A percentile compares a stretch with the other conserved stretches of the same genome.
These are phyloP conservation scores for Populus alba DNA, from an alignment of 345 rosid genomes.

Conservation along the genomic window DNA sequence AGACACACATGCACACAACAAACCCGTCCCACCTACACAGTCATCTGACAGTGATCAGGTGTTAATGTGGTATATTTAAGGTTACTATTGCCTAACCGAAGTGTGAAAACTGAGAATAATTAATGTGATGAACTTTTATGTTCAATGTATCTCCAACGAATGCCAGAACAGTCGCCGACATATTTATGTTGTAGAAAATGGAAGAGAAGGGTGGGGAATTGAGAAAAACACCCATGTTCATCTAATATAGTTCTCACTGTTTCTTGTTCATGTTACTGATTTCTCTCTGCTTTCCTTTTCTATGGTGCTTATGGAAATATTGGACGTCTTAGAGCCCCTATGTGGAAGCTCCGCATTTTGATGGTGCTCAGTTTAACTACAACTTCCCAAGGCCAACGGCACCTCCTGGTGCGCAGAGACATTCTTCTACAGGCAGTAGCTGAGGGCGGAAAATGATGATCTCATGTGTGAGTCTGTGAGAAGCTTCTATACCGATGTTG, in stretches of 20 bases:
- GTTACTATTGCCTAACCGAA: not conserved
- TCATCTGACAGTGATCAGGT: no score
- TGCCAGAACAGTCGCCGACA: not conserved
- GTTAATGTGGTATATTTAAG: not conserved
- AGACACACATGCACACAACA: not conserved
- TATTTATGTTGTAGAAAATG: not conserved
- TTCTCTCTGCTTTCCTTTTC: no score
- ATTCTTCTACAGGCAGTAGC: conserved; percentile 38
- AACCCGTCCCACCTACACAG: no score
- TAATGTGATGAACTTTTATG: not conserved
- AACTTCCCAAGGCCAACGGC: conserved; percentile 69
- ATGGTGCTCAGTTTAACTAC: conserved; percentile 32
- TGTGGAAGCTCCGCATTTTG: conserved; percentile 64
- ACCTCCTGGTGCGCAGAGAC: conserved; percentile 76
- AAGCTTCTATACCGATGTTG: conserved; percentile 13
- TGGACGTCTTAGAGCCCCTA: conserved; percentile 54
- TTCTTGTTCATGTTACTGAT: not conserved
- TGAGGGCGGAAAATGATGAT: conserved; percentile 24
- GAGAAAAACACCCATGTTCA: not conserved
- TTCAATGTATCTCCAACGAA: not conserved
- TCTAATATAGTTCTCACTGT: not conserved
- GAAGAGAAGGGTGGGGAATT: not conserved
- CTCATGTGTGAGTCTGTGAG: not conserved
- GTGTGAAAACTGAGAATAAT: not conserved
- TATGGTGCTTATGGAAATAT: not conserved